Percentiles rank a stretch among this genome's conserved stretches.
Conservation (phyloP, 495 filamentous ascomycete genomes). For the Cenococcum geophilum region DNA sequence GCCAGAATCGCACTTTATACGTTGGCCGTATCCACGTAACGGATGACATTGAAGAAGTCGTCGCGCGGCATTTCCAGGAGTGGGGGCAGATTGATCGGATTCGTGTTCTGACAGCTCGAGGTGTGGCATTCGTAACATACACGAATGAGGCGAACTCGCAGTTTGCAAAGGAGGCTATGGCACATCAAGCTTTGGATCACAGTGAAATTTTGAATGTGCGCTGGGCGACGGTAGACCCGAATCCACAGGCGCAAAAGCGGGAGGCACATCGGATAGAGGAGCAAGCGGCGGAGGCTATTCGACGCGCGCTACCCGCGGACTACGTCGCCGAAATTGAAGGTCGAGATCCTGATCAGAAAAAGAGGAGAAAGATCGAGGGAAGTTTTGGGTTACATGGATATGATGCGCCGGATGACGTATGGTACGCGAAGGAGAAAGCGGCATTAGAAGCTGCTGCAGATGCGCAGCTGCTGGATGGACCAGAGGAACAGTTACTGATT, state of each 20-base stretch:
- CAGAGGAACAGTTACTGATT: conserved; percentile 43
- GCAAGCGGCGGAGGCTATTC: conserved; percentile 94
- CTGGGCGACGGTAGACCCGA: conserved; percentile 96
- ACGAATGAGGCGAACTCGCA: conserved; percentile 68
- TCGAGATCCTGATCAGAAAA: conserved; percentile 74
- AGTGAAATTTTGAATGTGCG: conserved; percentile 90
- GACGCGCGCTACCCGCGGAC: conserved; percentile 80
- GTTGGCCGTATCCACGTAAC: conserved; percentile 88
- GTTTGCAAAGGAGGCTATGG: conserved; percentile 91
- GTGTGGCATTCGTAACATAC: conserved; percentile 90
- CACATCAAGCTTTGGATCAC: conserved; percentile 78
- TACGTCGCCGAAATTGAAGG: conserved; percentile 95
- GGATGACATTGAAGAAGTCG: conserved; percentile 98
- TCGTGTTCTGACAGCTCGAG: conserved; percentile 81
- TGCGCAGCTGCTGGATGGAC: conserved; percentile 40
- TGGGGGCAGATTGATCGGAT: conserved; percentile 89
- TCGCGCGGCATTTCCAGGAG: conserved; percentile 85
- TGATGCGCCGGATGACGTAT: conserved; percentile 90
- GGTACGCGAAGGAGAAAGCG: conserved; percentile 60
- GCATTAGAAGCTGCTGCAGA: conserved; percentile 36
- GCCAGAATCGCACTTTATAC: conserved; percentile 89
- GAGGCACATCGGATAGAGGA: conserved; percentile 89
- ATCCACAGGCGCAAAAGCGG: conserved; percentile 88
- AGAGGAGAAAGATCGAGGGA: conserved; percentile 83
- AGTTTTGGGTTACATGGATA: conserved; percentile 86